A percentile compares a stretch with the other conserved stretches of the same genome.
phyloP scores from a whole-genome alignment of 805 yeast species.

The Kluyveromyces siamensis region DNA sequence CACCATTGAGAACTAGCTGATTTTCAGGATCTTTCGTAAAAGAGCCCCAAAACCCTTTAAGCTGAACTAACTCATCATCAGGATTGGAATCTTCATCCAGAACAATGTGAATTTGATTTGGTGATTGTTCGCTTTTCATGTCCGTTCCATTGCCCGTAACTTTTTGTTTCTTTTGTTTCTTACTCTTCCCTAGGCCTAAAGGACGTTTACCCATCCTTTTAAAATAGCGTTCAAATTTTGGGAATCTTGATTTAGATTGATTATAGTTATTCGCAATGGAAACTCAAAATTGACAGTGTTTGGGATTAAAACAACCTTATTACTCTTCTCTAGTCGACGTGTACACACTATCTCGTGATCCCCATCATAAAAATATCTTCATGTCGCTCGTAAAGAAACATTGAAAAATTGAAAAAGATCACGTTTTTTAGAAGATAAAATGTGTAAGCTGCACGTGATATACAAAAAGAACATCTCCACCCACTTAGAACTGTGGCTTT shows the following conservation, averaged over 20 bases:
- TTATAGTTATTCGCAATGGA: too few relatives aligned
- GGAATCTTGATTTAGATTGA: background rate
- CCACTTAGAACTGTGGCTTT: background rate
- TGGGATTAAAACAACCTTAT: too few relatives aligned
- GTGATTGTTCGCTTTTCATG: conserved; percentile 18
- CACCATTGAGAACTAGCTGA: conserved; percentile 65
- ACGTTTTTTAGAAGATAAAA: background rate
- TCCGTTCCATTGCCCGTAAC: conserved; percentile 10
- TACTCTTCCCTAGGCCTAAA: conserved; percentile 50
- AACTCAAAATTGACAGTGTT: too few relatives aligned
- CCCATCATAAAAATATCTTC: too few relatives aligned
- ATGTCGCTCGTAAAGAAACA: too few relatives aligned
- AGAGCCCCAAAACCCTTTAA: conserved; percentile 63
- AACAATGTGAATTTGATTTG: conserved; percentile 51
- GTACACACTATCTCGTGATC: too few relatives aligned
- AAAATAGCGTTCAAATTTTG: background rate
- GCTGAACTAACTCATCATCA: conserved; percentile 71
- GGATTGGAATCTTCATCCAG: conserved; percentile 61
- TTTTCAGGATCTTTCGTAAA: conserved; percentile 45
- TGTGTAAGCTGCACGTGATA: background rate
- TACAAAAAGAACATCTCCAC: background rate
- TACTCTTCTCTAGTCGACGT: too few relatives aligned
- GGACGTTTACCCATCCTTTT: conserved; percentile 55
- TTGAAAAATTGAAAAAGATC: background rate
- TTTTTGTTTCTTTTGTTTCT: conserved; percentile 32